Evolutionary conservation across 1,284 basidiomycete genomes (phyloP).

Genomic region (Marasmius sp.): DNA sequence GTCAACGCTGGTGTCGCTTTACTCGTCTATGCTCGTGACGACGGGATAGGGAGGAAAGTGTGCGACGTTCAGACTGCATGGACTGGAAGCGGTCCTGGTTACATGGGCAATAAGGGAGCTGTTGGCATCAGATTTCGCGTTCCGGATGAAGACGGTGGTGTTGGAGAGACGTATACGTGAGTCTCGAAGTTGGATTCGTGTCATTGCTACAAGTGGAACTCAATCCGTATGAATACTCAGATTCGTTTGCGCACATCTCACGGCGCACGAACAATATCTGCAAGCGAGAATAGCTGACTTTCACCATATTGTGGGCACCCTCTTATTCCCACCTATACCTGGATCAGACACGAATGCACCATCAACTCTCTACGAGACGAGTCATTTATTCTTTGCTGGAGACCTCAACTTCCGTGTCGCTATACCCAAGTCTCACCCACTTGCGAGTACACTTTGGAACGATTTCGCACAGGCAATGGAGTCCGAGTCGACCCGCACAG

Average conservation of each 20-base stretch:
- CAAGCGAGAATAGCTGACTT: conserved; percentile 79
- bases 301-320: conserved; percentile 75
- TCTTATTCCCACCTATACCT: conserved; percentile 73
- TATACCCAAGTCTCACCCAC: conserved; percentile 50
- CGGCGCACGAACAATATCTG: conserved; percentile 80
- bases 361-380: conserved; percentile 76
- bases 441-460: conserved; percentile 24
- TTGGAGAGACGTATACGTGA: conserved; percentile 82
- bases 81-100: conserved; percentile 74
- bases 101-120: conserved; percentile 96
- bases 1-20: conserved; percentile 82
- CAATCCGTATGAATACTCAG: conserved; percentile 39
- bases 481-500: conserved; percentile 55
- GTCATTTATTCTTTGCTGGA: conserved; percentile 85
- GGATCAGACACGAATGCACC: conserved; percentile 34
- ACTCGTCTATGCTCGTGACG: conserved; percentile 79
- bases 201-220: conserved; percentile 8
- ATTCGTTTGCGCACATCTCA: conserved; percentile 91
- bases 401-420: conserved; percentile 89
- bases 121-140: conserved; percentile 87
- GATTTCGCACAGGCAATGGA: conserved; percentile 44
- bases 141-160: conserved; percentile 46
- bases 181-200: conserved; percentile 29
- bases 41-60: conserved; percentile 57
- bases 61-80: conserved; percentile 72